Base-by-base conservation (phyloP, 2,329 filamentous ascomycete species). In the Colletotrichum sp. region DNA sequence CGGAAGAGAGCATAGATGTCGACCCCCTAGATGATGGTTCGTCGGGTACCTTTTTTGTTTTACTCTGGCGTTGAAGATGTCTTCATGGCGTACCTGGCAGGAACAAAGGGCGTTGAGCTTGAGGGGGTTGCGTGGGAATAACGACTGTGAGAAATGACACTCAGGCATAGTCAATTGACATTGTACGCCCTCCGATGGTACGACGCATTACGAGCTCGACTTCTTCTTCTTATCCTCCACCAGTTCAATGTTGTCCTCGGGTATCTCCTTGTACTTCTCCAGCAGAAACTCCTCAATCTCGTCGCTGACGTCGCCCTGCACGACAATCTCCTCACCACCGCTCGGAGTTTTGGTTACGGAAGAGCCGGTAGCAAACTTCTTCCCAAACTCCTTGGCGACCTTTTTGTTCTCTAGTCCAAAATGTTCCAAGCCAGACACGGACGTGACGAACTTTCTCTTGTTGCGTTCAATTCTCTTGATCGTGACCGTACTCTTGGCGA, bases 401-500 rank as follows among this genome's bases (percentile, higher is more conserved):
- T 98, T 98, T 86, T 99, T 99, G 81, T 98, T 90, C 72, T 98
- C 96, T 56, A 98, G 85, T 1, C 95, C 95, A 82, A 98, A 98
- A 0, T 94, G 93, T 84, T 99, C 97, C 24, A 99, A 89, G 0
- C 97, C 97, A 8, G 92, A 92, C n/a, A 99, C 93, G 18, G 96
- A 94, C 1, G 97, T 99, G 70, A 99, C 96, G 83, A 93, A 97
- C 88, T 99, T 99, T 82, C 97, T 93, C 90, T 99, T 99, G 87
- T 98, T 98, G 78, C 97, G 93, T 89, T 98, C 97, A 80, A 99
- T 97, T 30, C 97, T 95, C 91, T 98, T 98, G 87, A 99, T 98
- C 73, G 92, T 93, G 70, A 99, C 88, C 82, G 96, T 94, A 78
- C 94, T 95, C 76, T 94, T 92, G 48, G 95, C 95, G 79, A 96